phyloP scores from a whole-genome alignment of 2,329 filamentous ascomycete genomes.

The Waltergamsia citrina region DNA sequence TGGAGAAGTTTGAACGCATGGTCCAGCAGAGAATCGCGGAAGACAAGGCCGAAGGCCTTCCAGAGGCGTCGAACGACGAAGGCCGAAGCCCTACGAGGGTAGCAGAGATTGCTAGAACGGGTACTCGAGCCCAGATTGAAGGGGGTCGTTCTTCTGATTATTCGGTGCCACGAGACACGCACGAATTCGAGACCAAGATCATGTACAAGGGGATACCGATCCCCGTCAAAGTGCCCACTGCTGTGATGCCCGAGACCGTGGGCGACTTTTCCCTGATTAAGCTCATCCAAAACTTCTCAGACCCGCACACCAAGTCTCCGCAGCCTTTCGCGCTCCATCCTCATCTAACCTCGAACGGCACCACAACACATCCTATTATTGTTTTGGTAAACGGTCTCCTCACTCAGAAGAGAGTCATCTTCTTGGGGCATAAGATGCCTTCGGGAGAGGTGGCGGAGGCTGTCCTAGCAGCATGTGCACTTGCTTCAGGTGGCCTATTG shows the following conservation, averaged over 20 bases:
- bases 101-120: conserved; percentile 46
- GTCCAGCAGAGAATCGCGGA: conserved; percentile 71
- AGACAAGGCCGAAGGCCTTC: conserved; percentile 37
- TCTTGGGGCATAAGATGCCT: conserved; percentile 88
- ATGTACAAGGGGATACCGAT: conserved; percentile 95
- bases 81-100: conserved; percentile 35
- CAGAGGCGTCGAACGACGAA: conserved; percentile 28
- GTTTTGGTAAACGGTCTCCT: conserved; percentile 89
- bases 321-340: conserved; percentile 81
- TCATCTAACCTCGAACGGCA: conserved; percentile 86
- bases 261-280: conserved; percentile 97
- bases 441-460: conserved; percentile 95
- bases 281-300: conserved; percentile 88
- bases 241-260: conserved; percentile 88
- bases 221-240: conserved; percentile 91
- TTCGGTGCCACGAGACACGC: conserved; percentile 80
- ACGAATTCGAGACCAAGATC: conserved; percentile 94
- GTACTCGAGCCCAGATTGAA: conserved; percentile 53
- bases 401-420: conserved; percentile 94
- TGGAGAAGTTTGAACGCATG: conserved; percentile 96
- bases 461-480: conserved; percentile 91
- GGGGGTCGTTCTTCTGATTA: conserved; percentile 52
- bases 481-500: conserved; percentile 86
- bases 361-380: conserved; percentile 87
- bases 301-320: conserved; percentile 69